Evolutionary conservation across 1,139 yeast genomes (phyloP).

Genomic region (Blastobotrys elegans): DNA sequence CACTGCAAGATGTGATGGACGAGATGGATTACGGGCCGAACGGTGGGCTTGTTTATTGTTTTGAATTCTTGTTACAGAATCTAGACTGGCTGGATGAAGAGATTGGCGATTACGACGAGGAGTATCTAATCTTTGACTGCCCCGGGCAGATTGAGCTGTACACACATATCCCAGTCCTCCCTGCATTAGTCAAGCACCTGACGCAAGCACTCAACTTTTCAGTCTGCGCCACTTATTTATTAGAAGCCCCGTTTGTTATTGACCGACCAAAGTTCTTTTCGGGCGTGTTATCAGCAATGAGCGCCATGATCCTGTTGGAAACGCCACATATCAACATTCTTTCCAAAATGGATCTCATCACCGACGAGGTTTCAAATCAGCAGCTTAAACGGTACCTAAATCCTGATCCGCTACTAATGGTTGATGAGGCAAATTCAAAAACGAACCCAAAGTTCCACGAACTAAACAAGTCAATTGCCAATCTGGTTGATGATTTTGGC

Average conservation of each 20-base stretch:
- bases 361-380: slow-evolving; percentile 57
- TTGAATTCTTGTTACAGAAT: slow-evolving; percentile 77
- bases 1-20: slow-evolving; percentile 95
- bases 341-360: slow-evolving; percentile 80
- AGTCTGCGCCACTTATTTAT: slow-evolving; percentile 83
- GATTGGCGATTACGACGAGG: slow-evolving; percentile 90
- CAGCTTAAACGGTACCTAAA: slow-evolving; percentile 79
- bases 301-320: slow-evolving; percentile 93
- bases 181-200: slow-evolving; percentile 79
- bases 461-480: slow-evolving; percentile 77
- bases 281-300: slow-evolving; percentile 95
- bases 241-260: slow-evolving; percentile 91
- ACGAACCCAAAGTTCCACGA: slow-evolving; percentile 72
- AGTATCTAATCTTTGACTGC: slow-evolving; percentile 89
- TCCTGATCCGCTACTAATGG: slow-evolving; percentile 81
- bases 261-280: slow-evolving; percentile 90
- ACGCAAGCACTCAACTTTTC: slow-evolving; percentile 74
- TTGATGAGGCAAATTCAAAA: slow-evolving; percentile 44
- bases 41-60: slow-evolving; percentile 90
- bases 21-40: slow-evolving; percentile 92
- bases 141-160: slow-evolving; percentile 97
- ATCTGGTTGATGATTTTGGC: slow-evolving; percentile 85
- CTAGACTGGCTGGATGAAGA: slow-evolving; percentile 96
- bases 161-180: slow-evolving; percentile 90
- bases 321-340: slow-evolving; percentile 89